These are phyloP conservation scores for Rhododendron kiyosumense DNA, from an alignment of 148 eudicot species.

Conservation along the genomic window DNA sequence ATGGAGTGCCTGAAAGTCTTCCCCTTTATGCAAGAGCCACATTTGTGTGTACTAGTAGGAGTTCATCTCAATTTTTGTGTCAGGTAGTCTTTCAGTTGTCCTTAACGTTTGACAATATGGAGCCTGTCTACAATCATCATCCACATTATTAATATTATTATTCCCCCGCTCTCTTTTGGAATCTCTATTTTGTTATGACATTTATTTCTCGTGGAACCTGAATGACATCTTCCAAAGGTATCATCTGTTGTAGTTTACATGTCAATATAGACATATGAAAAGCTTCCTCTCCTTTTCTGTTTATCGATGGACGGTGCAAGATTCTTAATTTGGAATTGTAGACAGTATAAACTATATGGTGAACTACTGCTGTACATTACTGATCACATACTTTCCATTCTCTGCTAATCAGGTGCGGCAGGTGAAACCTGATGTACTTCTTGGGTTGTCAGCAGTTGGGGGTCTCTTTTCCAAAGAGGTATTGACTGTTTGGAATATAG, in stretches of 20 bases:
- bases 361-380: background rate
- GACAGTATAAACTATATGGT: background rate
- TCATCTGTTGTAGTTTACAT: conserved; percentile 9
- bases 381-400: conserved; percentile 3
- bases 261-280: background rate
- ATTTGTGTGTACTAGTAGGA: background rate
- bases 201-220: background rate
- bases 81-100: background rate
- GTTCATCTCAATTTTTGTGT: background rate
- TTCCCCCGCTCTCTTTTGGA: background rate
- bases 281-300: background rate
- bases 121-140: background rate
- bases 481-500: conserved; percentile 8
- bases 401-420: conserved; percentile 53
- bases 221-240: background rate
- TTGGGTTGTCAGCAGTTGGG: conserved; percentile 95
- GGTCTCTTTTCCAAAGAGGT: conserved; percentile 92
- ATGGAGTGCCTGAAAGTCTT: background rate
- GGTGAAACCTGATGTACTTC: conserved; percentile 95
- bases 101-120: background rate
- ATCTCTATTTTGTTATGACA: background rate
- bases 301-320: background rate
- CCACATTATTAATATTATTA: background rate
- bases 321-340: background rate
- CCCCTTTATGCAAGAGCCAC: background rate